A percentile compares a stretch with the other conserved stretches of the same genome.
Evolutionary conservation across 176 grass and related monocot genomes (phyloP).

Genomic region (Saccharum officinarum): DNA sequence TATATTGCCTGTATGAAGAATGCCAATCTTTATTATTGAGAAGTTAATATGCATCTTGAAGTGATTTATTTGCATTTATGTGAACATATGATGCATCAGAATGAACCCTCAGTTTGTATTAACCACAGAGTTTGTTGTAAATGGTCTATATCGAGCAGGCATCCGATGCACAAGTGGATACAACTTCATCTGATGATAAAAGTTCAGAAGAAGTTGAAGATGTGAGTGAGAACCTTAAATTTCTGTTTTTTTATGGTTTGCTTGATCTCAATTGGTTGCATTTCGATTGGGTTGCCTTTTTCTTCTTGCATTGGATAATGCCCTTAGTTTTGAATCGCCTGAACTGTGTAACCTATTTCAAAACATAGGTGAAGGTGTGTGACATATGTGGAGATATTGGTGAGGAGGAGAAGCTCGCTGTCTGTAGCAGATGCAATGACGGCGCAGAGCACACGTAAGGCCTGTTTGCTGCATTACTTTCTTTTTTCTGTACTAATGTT

Average conservation of each 20-base stretch:
- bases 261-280: not conserved
- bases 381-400: slow-evolving; percentile 96
- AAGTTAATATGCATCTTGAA: not conserved
- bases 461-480: slow-evolving; percentile 16
- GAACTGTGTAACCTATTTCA: slow-evolving; percentile 32
- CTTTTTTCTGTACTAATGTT: not conserved
- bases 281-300: slow-evolving; percentile 6
- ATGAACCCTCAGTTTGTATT: not conserved
- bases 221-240: slow-evolving; percentile 48
- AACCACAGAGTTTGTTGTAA: not conserved
- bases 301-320: slow-evolving; percentile 2
- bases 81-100: not conserved
- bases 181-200: slow-evolving; percentile 34
- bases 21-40: not conserved
- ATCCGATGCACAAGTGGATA: slow-evolving; percentile 12
- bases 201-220: slow-evolving; percentile 72
- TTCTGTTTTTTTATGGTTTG: slow-evolving; percentile 10
- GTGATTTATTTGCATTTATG: slow-evolving; percentile 21
- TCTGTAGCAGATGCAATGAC: slow-evolving; percentile 90
- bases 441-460: slow-evolving; percentile 98
- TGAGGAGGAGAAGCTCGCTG: slow-evolving; percentile 78
- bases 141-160: slow-evolving; percentile 23
- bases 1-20: slow-evolving; percentile 18
- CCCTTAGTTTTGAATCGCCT: not conserved
- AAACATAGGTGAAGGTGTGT: slow-evolving; percentile 87